Evolutionary conservation across 2,329 filamentous ascomycete genomes (phyloP), one percentile per base, ranked within the genome.

Genomic region (Tolypocladium nubicola): DNA sequence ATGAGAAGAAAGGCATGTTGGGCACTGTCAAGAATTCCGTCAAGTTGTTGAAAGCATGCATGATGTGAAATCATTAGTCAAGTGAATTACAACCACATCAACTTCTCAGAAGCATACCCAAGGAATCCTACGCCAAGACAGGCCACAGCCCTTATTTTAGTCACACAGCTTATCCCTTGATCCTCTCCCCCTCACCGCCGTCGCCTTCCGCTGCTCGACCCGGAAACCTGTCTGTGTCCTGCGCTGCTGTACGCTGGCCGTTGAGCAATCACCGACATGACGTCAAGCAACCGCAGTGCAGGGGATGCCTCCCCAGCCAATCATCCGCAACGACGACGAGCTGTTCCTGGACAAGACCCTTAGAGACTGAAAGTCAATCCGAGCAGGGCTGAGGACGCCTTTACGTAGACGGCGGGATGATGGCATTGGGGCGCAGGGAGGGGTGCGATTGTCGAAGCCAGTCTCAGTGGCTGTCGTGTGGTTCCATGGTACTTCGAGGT

Each of bases 1-100:
- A 63, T 54, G 65, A 64, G 53, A 71, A 71, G 53, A 71, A 61
- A 58, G 67, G 67, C 69, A 71, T 71, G 30, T 16, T 58, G 43
- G 10, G 35, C 26, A 4, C 14, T 16, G 19, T 35, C 8, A 52
- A n/a, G 49, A 11, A 1, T 30, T 14, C 5, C 7, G 26, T 52
- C 43, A 26, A 47, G 13, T 3, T 26, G 1, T 14, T 47, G 43
- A 7, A 26, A 30, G 26, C 26, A 30, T 30, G 26, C 26, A 30
- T 5, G 26, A 30, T 30, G 26, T 30, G 26, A 5, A 30, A 30
- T 30, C 26, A 14, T 23, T 47, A 26, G 45, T 49, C n/a, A 49
- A 33, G 26, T 49, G 14, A 39, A 14, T 38, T 4, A 9, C 26
- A 5, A 6, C 4, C 26, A 30, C 26, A 30, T 30, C 30, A 33